phyloP scores from a whole-genome alignment of 306 rosid genomes.

The Castanea crenata region DNA sequence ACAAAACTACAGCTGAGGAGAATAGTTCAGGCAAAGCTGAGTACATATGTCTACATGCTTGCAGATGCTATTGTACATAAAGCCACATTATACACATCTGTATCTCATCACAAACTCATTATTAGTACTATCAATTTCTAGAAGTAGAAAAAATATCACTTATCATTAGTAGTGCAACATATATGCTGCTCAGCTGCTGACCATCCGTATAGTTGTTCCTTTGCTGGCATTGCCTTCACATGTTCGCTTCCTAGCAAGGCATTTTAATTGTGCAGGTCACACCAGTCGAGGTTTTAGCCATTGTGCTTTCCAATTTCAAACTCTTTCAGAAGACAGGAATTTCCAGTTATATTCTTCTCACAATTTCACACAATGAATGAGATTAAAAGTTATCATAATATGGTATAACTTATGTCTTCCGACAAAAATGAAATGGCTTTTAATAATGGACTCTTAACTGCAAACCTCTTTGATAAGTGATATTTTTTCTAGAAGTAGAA shows the following conservation, averaged over 20 bases:
- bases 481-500: no score
- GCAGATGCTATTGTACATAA: neutral
- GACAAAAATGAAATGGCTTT: neutral
- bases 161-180: neutral
- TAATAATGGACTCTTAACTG: neutral
- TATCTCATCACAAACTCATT: neutral
- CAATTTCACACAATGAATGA: neutral
- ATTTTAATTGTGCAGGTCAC: neutral
- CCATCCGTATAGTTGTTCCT: neutral
- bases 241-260: neutral
- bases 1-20: no score
- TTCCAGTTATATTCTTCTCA: neutral
- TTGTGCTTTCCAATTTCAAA: neutral
- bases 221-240: neutral
- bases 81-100: neutral
- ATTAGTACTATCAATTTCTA: neutral
- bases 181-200: neutral
- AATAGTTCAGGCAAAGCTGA: no score
- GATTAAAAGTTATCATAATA: neutral
- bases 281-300: neutral
- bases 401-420: neutral
- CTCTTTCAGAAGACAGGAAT: neutral
- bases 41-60: neutral
- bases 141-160: neutral
- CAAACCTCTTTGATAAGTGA: neutral